These are phyloP conservation scores for Phytophthora podocarpi DNA, from an alignment of 352 stramenopile species.

Conservation along the genomic window DNA sequence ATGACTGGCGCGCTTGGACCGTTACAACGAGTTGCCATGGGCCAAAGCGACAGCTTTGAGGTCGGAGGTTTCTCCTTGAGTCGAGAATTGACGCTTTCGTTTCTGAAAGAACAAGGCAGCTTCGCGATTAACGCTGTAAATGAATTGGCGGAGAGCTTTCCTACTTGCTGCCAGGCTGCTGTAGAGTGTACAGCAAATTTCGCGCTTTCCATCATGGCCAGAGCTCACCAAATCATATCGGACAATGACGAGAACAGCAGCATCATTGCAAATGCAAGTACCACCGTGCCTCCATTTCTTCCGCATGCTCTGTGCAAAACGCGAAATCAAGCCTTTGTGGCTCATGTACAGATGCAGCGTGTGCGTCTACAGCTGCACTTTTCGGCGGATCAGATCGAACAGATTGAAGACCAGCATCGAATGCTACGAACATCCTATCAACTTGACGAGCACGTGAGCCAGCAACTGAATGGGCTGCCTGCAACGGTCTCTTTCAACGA, in stretches of 20 bases:
- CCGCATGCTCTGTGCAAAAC: slow-evolving; percentile 26
- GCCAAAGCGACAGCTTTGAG: slow-evolving; percentile 19
- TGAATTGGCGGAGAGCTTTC: slow-evolving; percentile 19
- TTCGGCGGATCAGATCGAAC: slow-evolving; percentile 32
- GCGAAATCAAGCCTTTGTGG: slow-evolving; percentile 32
- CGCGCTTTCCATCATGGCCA: slow-evolving; percentile 26
- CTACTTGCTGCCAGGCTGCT: slow-evolving; percentile 21
- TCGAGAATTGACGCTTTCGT: slow-evolving; percentile 20
- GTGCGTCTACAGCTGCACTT: slow-evolving; percentile 27
- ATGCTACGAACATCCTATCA: slow-evolving; percentile 30
- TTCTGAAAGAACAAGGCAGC: slow-evolving; percentile 40
- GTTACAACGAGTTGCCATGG: slow-evolving; percentile 4
- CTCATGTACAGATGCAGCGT: slow-evolving; percentile 29
- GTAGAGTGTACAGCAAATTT: slow-evolving; percentile 33
- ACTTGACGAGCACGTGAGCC: slow-evolving; percentile 33
- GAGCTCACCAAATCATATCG: slow-evolving; percentile 12
- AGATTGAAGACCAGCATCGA: slow-evolving; percentile 38
- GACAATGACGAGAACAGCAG: slow-evolving; percentile 6
- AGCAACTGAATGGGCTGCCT: slow-evolving; percentile 22
- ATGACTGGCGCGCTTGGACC: slow-evolving; percentile 31
- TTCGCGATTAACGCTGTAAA: slow-evolving; percentile 29
- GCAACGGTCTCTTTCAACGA: slow-evolving; percentile 17
- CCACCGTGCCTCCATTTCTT: slow-evolving; percentile 22
- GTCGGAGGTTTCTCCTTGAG: slow-evolving; percentile 22
- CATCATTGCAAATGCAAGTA: background rate